phyloP scores from a whole-genome alignment of 2,329 filamentous ascomycete genomes.

The Acephala macrosclerotiorum region DNA sequence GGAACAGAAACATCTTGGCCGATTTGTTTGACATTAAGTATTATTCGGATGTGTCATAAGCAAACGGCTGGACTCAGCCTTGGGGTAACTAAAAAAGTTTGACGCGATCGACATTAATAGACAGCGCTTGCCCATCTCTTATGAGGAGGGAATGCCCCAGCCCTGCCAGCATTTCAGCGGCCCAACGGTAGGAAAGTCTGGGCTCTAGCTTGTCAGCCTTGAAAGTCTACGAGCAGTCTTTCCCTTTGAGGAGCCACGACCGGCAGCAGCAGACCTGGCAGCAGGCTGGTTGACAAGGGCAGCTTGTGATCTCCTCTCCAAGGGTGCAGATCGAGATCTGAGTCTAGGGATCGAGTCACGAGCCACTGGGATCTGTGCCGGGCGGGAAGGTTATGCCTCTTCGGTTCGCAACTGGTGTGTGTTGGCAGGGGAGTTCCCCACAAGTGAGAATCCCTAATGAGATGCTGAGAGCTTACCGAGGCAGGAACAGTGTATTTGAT shows the following conservation, averaged over 20 bases:
- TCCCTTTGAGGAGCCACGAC: not conserved
- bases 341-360: not conserved
- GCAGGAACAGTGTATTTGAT: not conserved
- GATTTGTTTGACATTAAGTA: not conserved
- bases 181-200: not conserved
- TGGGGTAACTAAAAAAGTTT: not conserved
- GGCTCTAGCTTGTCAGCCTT: not conserved
- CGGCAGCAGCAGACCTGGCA: not conserved
- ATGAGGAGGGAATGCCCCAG: not conserved
- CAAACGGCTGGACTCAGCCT: not conserved
- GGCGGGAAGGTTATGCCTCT: not conserved
- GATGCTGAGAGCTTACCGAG: not conserved
- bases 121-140: not conserved
- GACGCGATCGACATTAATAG: not conserved
- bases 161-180: not conserved
- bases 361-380: not conserved
- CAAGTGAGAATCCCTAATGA: not conserved
- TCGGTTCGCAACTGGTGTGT: not conserved
- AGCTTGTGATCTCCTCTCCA: conserved; percentile 10
- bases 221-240: not conserved
- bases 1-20: not conserved
- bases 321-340: not conserved
- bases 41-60: not conserved
- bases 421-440: conserved; percentile 4
- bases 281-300: not conserved